Evolutionary conservation across 306 rosid genomes (phyloP).

Genomic region (Cyamopsis tetragonoloba): DNA sequence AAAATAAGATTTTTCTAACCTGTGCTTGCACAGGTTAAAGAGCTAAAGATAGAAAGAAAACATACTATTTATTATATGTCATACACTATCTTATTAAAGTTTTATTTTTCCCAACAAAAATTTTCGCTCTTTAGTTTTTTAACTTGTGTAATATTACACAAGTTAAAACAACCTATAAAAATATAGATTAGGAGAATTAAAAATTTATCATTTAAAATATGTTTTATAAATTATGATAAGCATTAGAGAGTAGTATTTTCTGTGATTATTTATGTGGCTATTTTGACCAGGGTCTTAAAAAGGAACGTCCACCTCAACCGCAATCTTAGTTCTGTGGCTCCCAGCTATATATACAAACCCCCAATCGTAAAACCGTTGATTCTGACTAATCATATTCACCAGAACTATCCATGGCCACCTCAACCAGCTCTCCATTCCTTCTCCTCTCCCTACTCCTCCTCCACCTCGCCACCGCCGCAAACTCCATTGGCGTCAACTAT

Average conservation of each 20-base stretch:
- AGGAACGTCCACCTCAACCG: neutral
- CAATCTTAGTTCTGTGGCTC: neutral
- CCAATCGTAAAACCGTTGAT: neutral
- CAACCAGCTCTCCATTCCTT: neutral
- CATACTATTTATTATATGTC: too few species aligned
- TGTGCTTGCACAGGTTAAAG: too few species aligned
- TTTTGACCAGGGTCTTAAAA: neutral
- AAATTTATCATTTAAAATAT: too few species aligned
- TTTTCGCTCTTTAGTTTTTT: too few species aligned
- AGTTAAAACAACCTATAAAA: too few species aligned
- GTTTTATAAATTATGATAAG: too few species aligned
- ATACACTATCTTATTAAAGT: too few species aligned
- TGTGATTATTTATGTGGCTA: neutral
- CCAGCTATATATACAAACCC: neutral
- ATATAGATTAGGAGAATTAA: too few species aligned
- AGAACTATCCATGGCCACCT: conserved; percentile 28
- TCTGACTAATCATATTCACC: neutral
- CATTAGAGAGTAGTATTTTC: neutral
- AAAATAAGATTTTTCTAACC: too few species aligned
- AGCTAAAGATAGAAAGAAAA: too few species aligned
- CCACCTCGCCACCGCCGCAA: conserved; percentile 37
- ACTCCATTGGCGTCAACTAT: conserved; percentile 77
- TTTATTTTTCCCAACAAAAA: too few species aligned
- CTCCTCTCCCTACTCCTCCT: conserved; percentile 34
- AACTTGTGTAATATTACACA: too few species aligned